Evolutionary conservation across 371 early-diverging fungal species (phyloP).

Genomic region (Mucor circinelloides): DNA sequence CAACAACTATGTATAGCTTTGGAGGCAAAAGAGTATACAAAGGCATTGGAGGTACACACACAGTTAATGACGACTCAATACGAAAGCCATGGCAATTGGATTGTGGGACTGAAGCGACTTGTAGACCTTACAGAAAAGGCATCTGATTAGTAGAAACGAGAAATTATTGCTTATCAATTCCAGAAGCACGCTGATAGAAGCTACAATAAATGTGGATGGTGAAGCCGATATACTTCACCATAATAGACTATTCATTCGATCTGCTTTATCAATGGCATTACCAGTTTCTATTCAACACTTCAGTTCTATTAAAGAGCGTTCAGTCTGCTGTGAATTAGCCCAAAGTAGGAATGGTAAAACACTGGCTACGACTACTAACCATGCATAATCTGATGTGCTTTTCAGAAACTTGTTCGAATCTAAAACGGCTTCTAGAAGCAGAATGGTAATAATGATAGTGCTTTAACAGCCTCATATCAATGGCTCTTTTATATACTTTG

Average conservation of each 20-base stretch:
- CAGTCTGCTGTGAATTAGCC: too few relatives aligned
- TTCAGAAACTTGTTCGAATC: background rate
- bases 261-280: background rate
- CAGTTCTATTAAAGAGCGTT: too few relatives aligned
- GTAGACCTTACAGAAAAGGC: constrained; percentile 51
- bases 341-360: too few relatives aligned
- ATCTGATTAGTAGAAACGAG: background rate
- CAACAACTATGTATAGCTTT: constrained; percentile 11
- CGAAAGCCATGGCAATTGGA: constrained; percentile 66
- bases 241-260: background rate
- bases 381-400: background rate
- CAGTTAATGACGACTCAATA: constrained; percentile 68
- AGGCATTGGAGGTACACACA: constrained; percentile 57
- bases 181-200: too few relatives aligned
- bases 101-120: constrained; percentile 67
- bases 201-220: background rate
- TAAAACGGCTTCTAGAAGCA: background rate
- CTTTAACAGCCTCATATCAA: too few relatives aligned
- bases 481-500: too few relatives aligned
- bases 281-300: background rate
- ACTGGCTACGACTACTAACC: too few relatives aligned
- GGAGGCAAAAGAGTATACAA: constrained; percentile 31
- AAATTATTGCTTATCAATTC: background rate
- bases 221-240: too few relatives aligned
- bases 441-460: too few relatives aligned